phyloP scores from a whole-genome alignment of 495 filamentous ascomycete species.

The Penicillium herquei region DNA sequence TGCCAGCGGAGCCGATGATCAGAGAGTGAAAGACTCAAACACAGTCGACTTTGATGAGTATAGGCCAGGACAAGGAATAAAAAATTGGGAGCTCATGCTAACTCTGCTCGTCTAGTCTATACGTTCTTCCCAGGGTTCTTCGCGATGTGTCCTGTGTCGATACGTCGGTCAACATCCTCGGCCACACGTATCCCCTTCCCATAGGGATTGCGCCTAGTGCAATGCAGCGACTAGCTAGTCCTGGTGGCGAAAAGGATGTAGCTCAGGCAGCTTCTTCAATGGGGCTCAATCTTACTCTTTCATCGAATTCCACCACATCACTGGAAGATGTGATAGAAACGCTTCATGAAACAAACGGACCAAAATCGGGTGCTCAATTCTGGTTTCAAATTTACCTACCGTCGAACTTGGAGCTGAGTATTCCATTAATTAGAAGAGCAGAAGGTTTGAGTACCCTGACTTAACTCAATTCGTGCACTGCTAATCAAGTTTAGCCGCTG shows the following conservation, averaged over 20 bases:
- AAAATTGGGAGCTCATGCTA: too few species aligned
- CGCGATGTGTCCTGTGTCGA: conserved; percentile 47
- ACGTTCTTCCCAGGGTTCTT: conserved; percentile 42
- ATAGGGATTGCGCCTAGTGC: conserved; percentile 86
- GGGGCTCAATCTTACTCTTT: conserved; percentile 55
- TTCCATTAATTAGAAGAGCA: conserved; percentile 78
- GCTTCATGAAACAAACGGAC: conserved; percentile 6
- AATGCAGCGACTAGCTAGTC: conserved; percentile 75
- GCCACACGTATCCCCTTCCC: conserved; percentile 54
- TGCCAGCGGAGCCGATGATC: conserved; percentile 5
- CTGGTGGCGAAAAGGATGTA: conserved; percentile 75
- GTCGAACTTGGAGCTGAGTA: conserved; percentile 75
- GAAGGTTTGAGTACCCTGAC: conserved; percentile 45
- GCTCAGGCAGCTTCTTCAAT: conserved; percentile 73
- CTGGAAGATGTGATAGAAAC: conserved; percentile 44
- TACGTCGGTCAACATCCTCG: conserved; percentile 42
- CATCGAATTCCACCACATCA: conserved; percentile 43
- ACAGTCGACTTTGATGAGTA: conserved; percentile 6
- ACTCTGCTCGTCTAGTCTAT: not conserved
- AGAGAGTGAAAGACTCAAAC: conserved; percentile 2
- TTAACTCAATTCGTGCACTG: conserved; percentile 6
- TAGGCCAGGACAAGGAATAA: too few species aligned
- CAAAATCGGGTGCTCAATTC: conserved; percentile 27
- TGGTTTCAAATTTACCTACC: conserved; percentile 81
- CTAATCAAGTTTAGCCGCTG: conserved; percentile 45